Base-by-base conservation (phyloP, 345 rosid genomes). In the Mangifera indica region DNA sequence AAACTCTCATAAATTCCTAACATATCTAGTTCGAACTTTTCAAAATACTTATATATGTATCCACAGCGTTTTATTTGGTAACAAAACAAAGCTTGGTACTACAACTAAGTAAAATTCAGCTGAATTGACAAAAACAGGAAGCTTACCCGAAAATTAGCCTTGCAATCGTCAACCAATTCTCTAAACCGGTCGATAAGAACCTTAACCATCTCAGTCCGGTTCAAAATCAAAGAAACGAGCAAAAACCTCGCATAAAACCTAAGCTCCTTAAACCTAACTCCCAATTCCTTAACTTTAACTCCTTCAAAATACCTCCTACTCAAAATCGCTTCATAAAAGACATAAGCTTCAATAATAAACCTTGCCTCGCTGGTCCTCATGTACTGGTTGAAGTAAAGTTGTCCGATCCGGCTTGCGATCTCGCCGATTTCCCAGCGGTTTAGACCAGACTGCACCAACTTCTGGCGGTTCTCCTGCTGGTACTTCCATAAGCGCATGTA, bases 321-420 rank as follows among this genome's bases (percentile, higher is more conserved):
- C 54, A 96, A 53, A 80, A 96, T 93, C 20, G 99, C 99, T 48
- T 96, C 96, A 67, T 96, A 96, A 75, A 96, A 96, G 26, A 96
- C 90, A 70, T 87, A 96, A 10, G 98, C 86, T 76, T 93, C 99
- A 1, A 93, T 83, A 53, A 96, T 84, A 37, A 93, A 96, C 82
- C 94, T 79, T 44, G 88, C 86, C 76, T 93, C 93, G 82, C 96
- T 91, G 3, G 92, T 91, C 78, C 99, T 87, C 97, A 84, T 89
- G 80, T 93, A 96, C 86, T 91, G 99, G 70, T 81, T 84, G 78
- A 85, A 96, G 82, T 96, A 96, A 37, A 96, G 89, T 90, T 96
- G 99, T 32, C 98, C 98, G 88, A 96, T 96, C 80, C 99, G 94
- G 80, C 98, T 87, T 13, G 99, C 99, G 88, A 95, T 91, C 90